Percentiles rank a stretch among this genome's conserved stretches.
Evolutionary conservation across 2,329 filamentous ascomycete genomes (phyloP).

Genomic region (Coniosporium tulheliwenetii): DNA sequence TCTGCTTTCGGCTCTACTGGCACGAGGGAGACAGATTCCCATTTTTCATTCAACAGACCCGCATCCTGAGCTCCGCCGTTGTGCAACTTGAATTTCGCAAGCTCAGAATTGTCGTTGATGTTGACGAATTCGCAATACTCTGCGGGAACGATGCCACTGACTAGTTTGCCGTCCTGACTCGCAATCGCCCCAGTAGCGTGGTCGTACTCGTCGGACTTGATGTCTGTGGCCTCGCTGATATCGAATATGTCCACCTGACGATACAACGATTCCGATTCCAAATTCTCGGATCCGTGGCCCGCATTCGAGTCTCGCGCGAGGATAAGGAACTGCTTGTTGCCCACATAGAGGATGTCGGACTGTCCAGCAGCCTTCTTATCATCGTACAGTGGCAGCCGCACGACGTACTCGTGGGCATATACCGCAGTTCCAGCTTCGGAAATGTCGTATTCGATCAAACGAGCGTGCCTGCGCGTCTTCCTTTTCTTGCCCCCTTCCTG

Average conservation of each 20-base stretch:
- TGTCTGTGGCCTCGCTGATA: constrained; percentile 43
- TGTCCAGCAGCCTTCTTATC: constrained; percentile 45
- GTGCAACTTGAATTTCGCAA: constrained; percentile 25
- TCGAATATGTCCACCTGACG: constrained; percentile 57
- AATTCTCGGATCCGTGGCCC: constrained; percentile 39
- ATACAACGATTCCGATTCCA: constrained; percentile 37
- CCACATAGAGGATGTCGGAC: constrained; percentile 52
- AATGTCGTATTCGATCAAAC: constrained; percentile 51
- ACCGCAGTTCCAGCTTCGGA: constrained; percentile 11
- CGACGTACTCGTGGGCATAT: constrained; percentile 47
- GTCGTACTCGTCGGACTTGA: constrained; percentile 30
- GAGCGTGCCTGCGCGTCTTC: constrained; percentile 38
- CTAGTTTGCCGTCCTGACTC: constrained; percentile 35
- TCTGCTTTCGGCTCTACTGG: constrained; percentile 35
- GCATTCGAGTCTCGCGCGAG: constrained; percentile 46
- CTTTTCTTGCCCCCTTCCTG: constrained; percentile 45
- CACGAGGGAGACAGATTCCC: constrained; percentile 52
- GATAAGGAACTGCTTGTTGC: constrained; percentile 48
- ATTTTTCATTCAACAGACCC: constrained; percentile 56
- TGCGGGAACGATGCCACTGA: constrained; percentile 18
- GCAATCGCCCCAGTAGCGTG: constrained; percentile 24
- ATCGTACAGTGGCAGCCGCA: constrained; percentile 45
- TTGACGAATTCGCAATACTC: no score
- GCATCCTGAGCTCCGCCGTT: constrained; percentile 49
- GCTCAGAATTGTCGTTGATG: no score